phyloP scores from a whole-genome alignment of 352 stramenopile genomes.

The Phytophthora citricola region DNA sequence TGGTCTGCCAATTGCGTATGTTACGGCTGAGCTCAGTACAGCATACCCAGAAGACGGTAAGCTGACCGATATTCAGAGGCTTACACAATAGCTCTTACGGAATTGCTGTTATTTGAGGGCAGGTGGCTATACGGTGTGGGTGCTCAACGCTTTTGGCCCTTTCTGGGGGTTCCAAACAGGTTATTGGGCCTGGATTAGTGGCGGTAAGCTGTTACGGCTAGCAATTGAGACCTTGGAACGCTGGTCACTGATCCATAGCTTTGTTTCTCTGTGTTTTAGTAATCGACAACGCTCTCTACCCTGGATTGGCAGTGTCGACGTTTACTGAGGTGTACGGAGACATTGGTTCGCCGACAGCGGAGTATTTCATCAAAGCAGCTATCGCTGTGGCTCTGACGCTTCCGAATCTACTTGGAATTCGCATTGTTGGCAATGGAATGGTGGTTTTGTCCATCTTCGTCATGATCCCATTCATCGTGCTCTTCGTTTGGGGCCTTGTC shows the following conservation, averaged over 20 bases:
- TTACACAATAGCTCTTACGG: neutral
- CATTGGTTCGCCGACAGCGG: conserved; percentile 33
- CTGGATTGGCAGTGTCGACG: conserved; percentile 70
- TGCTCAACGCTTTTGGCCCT: conserved; percentile 91
- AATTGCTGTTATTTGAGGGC: neutral
- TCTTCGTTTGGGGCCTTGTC: conserved; percentile 49
- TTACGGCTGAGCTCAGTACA: conserved; percentile 93
- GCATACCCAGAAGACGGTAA: conserved; percentile 83
- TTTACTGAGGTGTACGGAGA: conserved; percentile 55
- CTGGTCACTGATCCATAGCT: neutral
- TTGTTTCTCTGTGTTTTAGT: conserved; percentile 35
- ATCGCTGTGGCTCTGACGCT: conserved; percentile 51
- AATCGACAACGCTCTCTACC: conserved; percentile 95
- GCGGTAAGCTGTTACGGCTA: conserved; percentile 17
- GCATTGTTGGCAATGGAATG: conserved; percentile 86
- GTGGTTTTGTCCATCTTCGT: conserved; percentile 87
- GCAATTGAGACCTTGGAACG: neutral
- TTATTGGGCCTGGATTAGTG: conserved; percentile 87
- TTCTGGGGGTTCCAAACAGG: conserved; percentile 89
- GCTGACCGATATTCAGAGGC: neutral
- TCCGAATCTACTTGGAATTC: conserved; percentile 67
- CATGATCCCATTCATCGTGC: conserved; percentile 92
- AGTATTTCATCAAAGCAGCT: conserved; percentile 57
- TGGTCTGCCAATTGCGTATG: conserved; percentile 90
- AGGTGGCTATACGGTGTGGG: conserved; percentile 90